Evolutionary conservation across 176 grass and related monocot species (phyloP).

Genomic region (Miscanthus lutarioriparius): DNA sequence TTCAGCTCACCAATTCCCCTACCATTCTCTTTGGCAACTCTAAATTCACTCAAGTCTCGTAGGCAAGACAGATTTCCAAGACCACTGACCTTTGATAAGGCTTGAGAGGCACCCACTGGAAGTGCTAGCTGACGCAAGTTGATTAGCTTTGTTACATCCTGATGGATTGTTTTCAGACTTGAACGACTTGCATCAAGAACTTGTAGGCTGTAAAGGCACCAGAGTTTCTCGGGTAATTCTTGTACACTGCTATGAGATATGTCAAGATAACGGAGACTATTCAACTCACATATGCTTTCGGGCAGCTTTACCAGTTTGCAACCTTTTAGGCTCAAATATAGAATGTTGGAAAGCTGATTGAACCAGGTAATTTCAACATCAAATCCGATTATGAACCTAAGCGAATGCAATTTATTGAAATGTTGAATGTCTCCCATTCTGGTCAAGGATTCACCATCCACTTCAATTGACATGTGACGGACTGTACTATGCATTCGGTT

Average conservation of each 20-base stretch:
- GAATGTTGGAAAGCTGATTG: not conserved
- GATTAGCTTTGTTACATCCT: not conserved
- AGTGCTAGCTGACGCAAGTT: not conserved
- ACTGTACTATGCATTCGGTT: not conserved
- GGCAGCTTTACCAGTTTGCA: conserved; percentile 22
- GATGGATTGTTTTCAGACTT: not conserved
- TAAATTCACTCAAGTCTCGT: conserved; percentile 23
- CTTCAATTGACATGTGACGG: conserved; percentile 20
- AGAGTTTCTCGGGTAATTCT: conserved; percentile 22
- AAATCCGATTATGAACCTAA: not conserved
- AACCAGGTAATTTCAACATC: not conserved
- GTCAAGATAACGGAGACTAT: conserved; percentile 32
- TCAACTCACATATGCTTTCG: conserved; percentile 23
- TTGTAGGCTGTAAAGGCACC: conserved; percentile 32
- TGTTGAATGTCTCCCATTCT: not conserved
- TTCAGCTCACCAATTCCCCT: conserved; percentile 36
- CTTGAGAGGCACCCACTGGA: not conserved
- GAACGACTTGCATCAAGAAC: not conserved
- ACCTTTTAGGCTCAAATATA: not conserved
- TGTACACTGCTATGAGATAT: conserved; percentile 7
- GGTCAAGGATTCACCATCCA: not conserved
- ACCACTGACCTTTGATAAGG: conserved; percentile 23
- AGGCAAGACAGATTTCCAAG: conserved; percentile 51
- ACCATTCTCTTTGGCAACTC: conserved; percentile 22
- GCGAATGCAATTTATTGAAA: not conserved